Percentiles rank a stretch among this genome's conserved stretches.
Evolutionary conservation across 805 yeast genomes (phyloP).

Genomic region (Nakazawaea populi): DNA sequence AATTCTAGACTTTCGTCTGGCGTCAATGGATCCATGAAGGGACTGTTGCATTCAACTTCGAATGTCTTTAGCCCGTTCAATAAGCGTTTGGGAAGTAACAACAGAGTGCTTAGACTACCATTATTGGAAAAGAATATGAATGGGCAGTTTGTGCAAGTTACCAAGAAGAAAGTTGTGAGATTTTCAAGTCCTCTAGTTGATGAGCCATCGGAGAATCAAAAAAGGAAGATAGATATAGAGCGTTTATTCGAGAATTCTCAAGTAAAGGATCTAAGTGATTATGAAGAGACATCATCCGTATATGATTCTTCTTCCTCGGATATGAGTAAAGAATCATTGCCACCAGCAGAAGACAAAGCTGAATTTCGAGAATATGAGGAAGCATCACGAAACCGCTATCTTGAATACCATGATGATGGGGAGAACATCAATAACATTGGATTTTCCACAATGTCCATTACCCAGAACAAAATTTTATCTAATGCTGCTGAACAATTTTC

Average conservation of each 20-base stretch:
- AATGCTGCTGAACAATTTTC: too few species aligned
- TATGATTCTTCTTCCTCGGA: not conserved
- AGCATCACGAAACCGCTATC: not conserved
- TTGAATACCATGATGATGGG: not conserved
- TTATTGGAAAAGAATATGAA: constrained; percentile 3
- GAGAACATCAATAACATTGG: not conserved
- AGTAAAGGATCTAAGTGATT: not conserved
- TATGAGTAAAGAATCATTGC: not conserved
- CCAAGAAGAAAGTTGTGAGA: constrained; percentile 5
- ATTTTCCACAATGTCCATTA: too few species aligned
- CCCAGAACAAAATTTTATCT: too few species aligned
- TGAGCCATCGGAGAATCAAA: not conserved
- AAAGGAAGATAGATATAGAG: not conserved
- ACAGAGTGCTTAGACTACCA: not conserved
- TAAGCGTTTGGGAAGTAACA: not conserved
- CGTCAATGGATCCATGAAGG: not conserved
- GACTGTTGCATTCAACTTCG: not conserved
- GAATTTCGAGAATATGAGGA: not conserved
- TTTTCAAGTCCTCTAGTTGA: constrained; percentile 9
- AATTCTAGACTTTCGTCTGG: not conserved
- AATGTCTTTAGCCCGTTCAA: not conserved
- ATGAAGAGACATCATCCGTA: not conserved
- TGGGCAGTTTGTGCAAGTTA: not conserved
- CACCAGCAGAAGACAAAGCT: not conserved
- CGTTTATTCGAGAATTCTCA: not conserved